Conservation (phyloP, 192 early-diverging fungal genomes). For the Coemansia sp. region DNA sequence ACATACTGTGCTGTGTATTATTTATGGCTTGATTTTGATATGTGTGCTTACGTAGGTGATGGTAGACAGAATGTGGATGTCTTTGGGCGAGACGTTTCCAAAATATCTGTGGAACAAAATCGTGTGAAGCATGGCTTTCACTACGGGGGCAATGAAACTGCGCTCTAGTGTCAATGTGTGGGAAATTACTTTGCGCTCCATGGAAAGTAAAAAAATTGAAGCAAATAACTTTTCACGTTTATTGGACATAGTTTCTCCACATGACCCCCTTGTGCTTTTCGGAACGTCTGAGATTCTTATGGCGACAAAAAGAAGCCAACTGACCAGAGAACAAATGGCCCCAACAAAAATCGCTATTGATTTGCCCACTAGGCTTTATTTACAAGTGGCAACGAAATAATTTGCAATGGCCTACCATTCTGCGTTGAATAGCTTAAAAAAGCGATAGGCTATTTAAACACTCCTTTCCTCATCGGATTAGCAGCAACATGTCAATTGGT, state of each 20-base stretch:
- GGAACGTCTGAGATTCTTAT: background rate
- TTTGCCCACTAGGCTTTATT: too few species aligned
- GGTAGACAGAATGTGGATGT: constrained; percentile 12
- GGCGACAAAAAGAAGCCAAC: background rate
- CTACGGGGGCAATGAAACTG: constrained; percentile 21
- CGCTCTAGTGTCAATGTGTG: constrained; percentile 33
- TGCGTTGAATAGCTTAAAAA: background rate
- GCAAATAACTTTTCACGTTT: background rate
- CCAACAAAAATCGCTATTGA: background rate
- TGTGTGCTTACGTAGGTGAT: constrained; percentile 26
- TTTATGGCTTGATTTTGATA: background rate
- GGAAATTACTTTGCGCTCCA: constrained; percentile 28
- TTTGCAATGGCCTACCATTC: too few species aligned
- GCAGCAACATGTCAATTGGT: background rate
- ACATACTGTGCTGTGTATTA: background rate
- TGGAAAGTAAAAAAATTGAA: background rate
- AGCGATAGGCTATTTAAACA: too few species aligned
- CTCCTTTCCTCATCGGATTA: background rate
- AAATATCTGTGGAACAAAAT: constrained; percentile 47
- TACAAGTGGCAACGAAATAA: background rate
- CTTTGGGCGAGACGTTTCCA: constrained; percentile 40
- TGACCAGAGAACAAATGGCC: background rate
- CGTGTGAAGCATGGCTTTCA: constrained; percentile 39
- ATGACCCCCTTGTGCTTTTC: background rate
- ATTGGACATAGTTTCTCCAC: background rate